Evolutionary conservation across 2,329 filamentous ascomycete species (phyloP).

Genomic region (Rutstroemia sp.): DNA sequence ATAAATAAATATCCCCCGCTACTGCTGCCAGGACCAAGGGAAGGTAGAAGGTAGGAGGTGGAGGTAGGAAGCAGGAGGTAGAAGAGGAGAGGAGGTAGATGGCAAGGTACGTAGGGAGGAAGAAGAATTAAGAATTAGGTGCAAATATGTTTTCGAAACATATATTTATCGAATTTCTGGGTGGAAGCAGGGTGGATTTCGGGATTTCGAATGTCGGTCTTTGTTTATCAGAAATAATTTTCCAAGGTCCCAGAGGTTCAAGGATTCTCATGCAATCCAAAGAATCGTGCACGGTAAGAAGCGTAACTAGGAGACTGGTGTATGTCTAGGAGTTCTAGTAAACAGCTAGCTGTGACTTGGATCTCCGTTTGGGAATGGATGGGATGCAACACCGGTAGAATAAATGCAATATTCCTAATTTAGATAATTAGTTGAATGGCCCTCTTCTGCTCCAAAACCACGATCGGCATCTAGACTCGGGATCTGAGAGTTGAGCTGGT

Average conservation of each 20-base stretch:
- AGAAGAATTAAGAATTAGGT: too few species aligned
- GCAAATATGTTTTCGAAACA: too few species aligned
- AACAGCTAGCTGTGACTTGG: background rate
- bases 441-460: background rate
- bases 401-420: background rate
- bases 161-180: too few species aligned
- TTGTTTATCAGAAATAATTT: background rate
- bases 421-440: background rate
- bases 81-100: too few species aligned
- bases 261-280: background rate
- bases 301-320: background rate
- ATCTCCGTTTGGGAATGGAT: background rate
- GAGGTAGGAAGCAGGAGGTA: too few species aligned
- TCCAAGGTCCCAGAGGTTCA: background rate
- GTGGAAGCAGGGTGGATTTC: background rate
- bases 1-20: too few species aligned
- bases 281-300: background rate
- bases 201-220: background rate
- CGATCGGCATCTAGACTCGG: constrained; percentile 2
- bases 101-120: too few species aligned
- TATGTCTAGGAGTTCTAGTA: background rate
- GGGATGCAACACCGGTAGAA: background rate
- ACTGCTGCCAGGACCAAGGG: too few species aligned
- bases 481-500: background rate
- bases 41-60: too few species aligned